Evolutionary conservation across 495 filamentous ascomycete species (phyloP), one percentile per base, ranked within the genome.

Genomic region (Penicillium herquei): DNA sequence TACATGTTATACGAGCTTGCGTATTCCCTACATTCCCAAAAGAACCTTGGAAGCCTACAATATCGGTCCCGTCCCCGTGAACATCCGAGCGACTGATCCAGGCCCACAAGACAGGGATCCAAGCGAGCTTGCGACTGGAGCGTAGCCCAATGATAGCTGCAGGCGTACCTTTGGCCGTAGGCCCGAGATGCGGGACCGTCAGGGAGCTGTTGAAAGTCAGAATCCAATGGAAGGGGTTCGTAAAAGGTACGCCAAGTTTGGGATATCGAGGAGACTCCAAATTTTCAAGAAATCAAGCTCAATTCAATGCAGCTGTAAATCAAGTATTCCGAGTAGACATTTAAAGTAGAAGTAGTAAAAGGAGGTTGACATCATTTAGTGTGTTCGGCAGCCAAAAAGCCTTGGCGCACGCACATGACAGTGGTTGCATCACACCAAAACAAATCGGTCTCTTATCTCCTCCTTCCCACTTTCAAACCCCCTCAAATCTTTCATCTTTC

Each of bases 361-460:
- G 21, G 35, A 49, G 31, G 7, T 55, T 59, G 56, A 59, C 54
- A 56, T 63, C 60, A 63, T 54, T 26, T 42, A 30, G n/a, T 7
- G 26, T 37, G 21, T 52, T 53, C 54, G 54, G 54, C 49, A 40
- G 51, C 12, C 9, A 49, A 11, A 48, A 50, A 47, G 40, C 37
- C 53, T 63, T 58, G 60, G 55, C 52, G 47, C n/a, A 18, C 55
- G 59, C 60, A 63, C 60, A 63, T 59, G 61, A 54, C 45, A 58
- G 31, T 55, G 30, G 53, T 54, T 53, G 51, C 52, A 57, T 55
- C 59, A 60, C 54, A 60, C 51, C 62, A 58, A 55, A 64, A 64
- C 55, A 61, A 56, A 42, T 52, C 52, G 10, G n/a, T 49, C 42
- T 37, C 52, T 59, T 59, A 59, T 59, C 56, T 46, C 54, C 51